Evolutionary conservation across 495 filamentous ascomycete species (phyloP).

Genomic region (Podospora anserina): DNA sequence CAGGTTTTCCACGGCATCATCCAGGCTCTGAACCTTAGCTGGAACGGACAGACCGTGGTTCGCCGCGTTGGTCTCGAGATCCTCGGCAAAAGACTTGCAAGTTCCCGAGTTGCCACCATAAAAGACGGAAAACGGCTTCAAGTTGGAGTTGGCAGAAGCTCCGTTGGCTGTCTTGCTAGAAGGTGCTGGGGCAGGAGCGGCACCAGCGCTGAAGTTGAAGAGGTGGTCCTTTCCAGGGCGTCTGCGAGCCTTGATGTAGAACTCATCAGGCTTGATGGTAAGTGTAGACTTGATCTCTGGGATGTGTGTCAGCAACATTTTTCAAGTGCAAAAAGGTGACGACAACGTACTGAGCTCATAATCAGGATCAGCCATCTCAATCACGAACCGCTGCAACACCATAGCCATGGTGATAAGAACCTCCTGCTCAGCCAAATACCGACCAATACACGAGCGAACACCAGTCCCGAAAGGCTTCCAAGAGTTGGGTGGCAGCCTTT

Average conservation of each 20-base stretch:
- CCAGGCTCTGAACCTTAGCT: conserved; percentile 41
- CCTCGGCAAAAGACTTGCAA: conserved; percentile 60
- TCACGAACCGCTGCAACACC: conserved; percentile 52
- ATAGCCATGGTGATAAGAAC: conserved; percentile 44
- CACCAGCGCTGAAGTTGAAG: conserved; percentile 15
- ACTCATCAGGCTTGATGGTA: conserved; percentile 65
- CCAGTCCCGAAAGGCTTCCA: conserved; percentile 58
- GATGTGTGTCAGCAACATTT: not conserved
- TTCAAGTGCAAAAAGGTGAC: not conserved
- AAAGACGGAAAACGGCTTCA: conserved; percentile 51
- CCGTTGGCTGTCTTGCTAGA: conserved; percentile 4
- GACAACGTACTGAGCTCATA: conserved; percentile 49
- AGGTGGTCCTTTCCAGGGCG: conserved; percentile 46
- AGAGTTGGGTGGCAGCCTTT: conserved; percentile 41
- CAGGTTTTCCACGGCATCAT: conserved; percentile 57
- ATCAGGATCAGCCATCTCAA: conserved; percentile 47
- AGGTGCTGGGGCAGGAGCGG: conserved; percentile 6
- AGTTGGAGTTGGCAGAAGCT: not conserved
- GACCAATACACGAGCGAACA: conserved; percentile 33
- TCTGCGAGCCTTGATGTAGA: conserved; percentile 55
- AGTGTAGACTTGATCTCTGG: conserved; percentile 54
- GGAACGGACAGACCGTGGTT: conserved; percentile 49
- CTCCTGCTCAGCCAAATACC: conserved; percentile 55
- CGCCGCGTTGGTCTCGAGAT: conserved; percentile 52
- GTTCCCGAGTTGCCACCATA: conserved; percentile 68